phyloP scores from a whole-genome alignment of 1,284 basidiomycete genomes.

The Neonothopanus nambi region DNA sequence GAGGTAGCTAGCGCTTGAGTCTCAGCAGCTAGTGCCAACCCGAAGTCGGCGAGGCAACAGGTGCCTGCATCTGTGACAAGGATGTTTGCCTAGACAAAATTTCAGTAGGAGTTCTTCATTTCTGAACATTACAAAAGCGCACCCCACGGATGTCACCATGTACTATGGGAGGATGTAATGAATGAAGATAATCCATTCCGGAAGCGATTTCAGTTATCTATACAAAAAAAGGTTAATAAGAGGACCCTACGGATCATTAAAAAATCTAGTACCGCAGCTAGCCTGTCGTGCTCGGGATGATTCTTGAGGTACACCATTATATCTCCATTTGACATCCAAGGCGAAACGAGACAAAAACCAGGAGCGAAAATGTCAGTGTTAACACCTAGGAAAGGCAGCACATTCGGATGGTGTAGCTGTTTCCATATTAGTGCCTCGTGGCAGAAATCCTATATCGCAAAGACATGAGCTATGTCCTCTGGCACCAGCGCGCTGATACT shows the following conservation, averaged over 20 bases:
- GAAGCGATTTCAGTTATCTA: conserved; percentile 10
- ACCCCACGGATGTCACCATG: conserved; percentile 15
- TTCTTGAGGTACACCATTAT: conserved; percentile 1
- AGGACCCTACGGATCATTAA: no score
- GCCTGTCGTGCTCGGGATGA: conserved; percentile 1
- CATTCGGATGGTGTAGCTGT: conserved; percentile 11
- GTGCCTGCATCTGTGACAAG: conserved; percentile 3
- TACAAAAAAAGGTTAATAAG: background rate
- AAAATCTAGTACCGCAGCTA: background rate
- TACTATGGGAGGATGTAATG: conserved; percentile 8
- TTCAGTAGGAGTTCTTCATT: no score
- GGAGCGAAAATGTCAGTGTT: conserved; percentile 3
- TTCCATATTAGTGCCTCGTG: conserved; percentile 8
- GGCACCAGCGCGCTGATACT: background rate
- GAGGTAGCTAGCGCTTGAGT: background rate
- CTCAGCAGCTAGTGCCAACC: conserved; percentile 6
- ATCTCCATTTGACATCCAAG: conserved; percentile 12
- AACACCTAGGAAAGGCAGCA: conserved; percentile 12
- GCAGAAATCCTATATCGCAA: conserved; percentile 2
- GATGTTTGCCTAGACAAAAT: conserved; percentile 8
- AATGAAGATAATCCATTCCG: conserved; percentile 12
- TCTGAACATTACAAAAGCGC: background rate
- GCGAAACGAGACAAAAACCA: conserved; percentile 9
- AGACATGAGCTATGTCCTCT: no score
- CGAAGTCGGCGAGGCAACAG: conserved; percentile 13